Base-by-base conservation (phyloP, 2,329 filamentous ascomycete species). In the Ophiostoma australiae region DNA sequence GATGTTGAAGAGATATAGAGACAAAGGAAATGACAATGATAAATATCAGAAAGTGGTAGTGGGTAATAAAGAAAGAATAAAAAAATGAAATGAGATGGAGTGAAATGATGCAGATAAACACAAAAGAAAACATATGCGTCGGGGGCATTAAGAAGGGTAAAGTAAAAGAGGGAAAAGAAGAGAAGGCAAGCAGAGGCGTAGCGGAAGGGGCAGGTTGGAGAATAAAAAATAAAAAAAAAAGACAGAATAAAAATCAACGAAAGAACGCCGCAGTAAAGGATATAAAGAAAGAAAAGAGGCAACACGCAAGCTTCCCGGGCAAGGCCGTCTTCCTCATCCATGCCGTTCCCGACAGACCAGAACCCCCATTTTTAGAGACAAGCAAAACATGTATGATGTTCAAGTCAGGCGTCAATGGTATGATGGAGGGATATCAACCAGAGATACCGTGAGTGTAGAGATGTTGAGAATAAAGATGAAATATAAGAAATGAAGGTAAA, bases 351-450 rank as follows among this genome's bases (percentile, higher is more conserved):
- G 63, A 66, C 63, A 37, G 23, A 23, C 35, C 44, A 37, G 44
- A 67, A 31, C 27, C 37, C 69, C 61, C 69, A 67, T 70, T 66
- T 70, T 70, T 33, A 70, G 20, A 41, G 33, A 55, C 65, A 70
- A 70, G 8, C 6, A 13, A 67, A 58, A 15, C 35, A 67, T 20
- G n/a, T n/a, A 27, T 31, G 13, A 58, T 41, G 15, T 48, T 65
- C 33, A 44, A 65, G 66, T 58, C 63, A 66, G 33, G 48, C 55
- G 35, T 61, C 52, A 33, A 15, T 37, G 17, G 27, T 41, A 20
- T 23, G 52, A 23, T 41, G 10, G 3, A 31, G 27, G 15, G 39
- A 13, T 13, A 58, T 58, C 52, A 63, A 33, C 4, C 58, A 33
- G 27, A 33, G 58, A 63, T 48, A 17, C 17, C 44, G 7, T 48